Evolutionary conservation across 176 grass and related monocot species (phyloP), one percentile per base, ranked within the genome.

Genomic region (Musa beccarii): DNA sequence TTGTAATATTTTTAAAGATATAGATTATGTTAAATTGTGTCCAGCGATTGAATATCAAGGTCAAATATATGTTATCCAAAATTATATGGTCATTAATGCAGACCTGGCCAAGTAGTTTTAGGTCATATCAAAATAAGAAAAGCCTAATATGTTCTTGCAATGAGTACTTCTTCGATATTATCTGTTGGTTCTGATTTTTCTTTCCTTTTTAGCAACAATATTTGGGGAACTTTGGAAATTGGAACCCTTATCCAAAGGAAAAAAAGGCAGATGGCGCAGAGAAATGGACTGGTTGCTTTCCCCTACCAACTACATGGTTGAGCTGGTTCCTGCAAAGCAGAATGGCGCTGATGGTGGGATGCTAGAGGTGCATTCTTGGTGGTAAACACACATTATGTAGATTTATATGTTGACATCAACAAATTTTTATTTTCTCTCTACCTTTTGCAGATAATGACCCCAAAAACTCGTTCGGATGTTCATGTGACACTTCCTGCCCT

Each of bases 231-330:
- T 99, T 68, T 99, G 95, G 95, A 99, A 99, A 83, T 74, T 99
- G 54, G 91, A 99, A 78, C 95, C 95, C 66, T 76, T 99, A 68
- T 87, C 86, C 67, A 76, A 86, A 52, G 86, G 89, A 29, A 94
- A 89, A 86, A 99, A 99, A 52, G 80, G 82, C 69, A 91, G 83
- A 63, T 99, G 95, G 95, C 59, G 57, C 52, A 91, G 86, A 87
- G 95, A 99, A 91, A 94, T 99, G 91, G 91, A 92, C 53, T 99
- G 91, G 95, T 75, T 99, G 59, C 85, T 99, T 75, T 99, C 85
- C 80, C 91, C 95, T 64, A 92, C 95, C 11, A 89, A 89, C 28
- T 94, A 94, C 68, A 99, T 99, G 95, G 83, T 94, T 1, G 95
- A 99, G 91, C 79, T 99, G 63, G 95, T 99, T 72, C 90, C 95